Conservation (phyloP, 345 rosid genomes). For the Mangifera indica region DNA sequence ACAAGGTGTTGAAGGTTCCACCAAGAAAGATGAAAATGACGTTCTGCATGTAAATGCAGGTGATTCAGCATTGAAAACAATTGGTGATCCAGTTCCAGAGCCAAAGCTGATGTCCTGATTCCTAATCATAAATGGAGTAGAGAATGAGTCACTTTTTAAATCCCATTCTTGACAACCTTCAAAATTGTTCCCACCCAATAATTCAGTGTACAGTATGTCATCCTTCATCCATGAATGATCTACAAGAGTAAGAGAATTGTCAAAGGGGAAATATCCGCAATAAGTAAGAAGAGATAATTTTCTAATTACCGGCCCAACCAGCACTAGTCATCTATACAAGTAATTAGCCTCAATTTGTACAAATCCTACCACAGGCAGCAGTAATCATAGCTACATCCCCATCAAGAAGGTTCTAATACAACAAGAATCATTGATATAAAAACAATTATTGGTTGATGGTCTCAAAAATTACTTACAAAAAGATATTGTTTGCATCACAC, state of each 20-base stretch:
- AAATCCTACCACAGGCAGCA: not conserved
- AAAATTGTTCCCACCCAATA: slow-evolving; percentile 12
- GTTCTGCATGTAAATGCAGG: slow-evolving; percentile 44
- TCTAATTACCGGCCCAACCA: not conserved
- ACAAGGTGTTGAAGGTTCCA: slow-evolving; percentile 42
- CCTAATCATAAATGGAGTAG: slow-evolving; percentile 35
- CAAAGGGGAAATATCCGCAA: not conserved
- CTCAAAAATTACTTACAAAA: too few relatives aligned
- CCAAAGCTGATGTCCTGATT: slow-evolving; percentile 69
- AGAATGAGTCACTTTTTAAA: slow-evolving; percentile 34
- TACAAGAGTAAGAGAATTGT: slow-evolving; percentile 19
- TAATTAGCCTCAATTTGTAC: not conserved
- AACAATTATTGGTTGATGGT: too few relatives aligned
- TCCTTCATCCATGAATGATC: slow-evolving; percentile 57
- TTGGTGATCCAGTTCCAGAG: slow-evolving; percentile 31
- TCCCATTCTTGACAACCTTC: slow-evolving; percentile 35
- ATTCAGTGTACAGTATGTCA: slow-evolving; percentile 22
- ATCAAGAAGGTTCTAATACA: not conserved
- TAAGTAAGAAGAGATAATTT: not conserved
- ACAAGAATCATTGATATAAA: not conserved
- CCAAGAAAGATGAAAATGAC: slow-evolving; percentile 47
- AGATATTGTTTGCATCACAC: too few relatives aligned
- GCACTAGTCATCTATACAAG: not conserved
- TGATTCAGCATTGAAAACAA: slow-evolving; percentile 33
- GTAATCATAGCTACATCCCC: not conserved